A percentile compares a stretch with the other conserved stretches of the same genome.
Conservation (phyloP, 2,329 filamentous ascomycete species). For the Pyricularia pennisetigena region DNA sequence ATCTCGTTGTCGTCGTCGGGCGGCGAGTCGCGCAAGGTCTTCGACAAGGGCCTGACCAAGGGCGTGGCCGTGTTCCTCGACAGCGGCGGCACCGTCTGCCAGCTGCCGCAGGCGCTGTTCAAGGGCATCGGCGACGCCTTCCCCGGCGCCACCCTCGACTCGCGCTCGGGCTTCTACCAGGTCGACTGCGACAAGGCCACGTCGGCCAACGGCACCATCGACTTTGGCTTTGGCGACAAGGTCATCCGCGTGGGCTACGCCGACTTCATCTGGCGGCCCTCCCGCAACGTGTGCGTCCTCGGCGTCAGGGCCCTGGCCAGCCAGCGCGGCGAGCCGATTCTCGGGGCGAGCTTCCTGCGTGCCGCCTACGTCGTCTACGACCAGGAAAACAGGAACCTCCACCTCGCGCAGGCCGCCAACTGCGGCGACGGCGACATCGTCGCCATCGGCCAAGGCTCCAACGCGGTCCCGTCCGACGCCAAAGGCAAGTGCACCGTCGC, state of each 20-base stretch:
- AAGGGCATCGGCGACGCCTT: constrained; percentile 31
- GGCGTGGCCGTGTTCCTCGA: constrained; percentile 46
- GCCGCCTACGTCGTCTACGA: constrained; percentile 12
- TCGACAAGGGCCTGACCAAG: constrained; percentile 16
- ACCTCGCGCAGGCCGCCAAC: constrained; percentile 6
- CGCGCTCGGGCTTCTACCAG: constrained; percentile 26
- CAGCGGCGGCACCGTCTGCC: constrained; percentile 57
- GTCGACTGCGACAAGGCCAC: constrained; percentile 26
- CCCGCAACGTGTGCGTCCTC: constrained; percentile 10
- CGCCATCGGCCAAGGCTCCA: background rate
- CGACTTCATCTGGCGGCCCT: constrained; percentile 22
- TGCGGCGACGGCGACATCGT: background rate
- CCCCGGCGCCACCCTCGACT: constrained; percentile 30
- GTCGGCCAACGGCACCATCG: constrained; percentile 20
- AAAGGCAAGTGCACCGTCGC: constrained; percentile 1
- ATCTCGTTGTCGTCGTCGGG: constrained; percentile 13
- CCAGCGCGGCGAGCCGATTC: constrained; percentile 9
- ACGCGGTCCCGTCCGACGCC: constrained; percentile 1
- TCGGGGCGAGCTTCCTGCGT: constrained; percentile 18
- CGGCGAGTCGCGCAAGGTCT: constrained; percentile 20
- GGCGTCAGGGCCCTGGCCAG: constrained; percentile 10
- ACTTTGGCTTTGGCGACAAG: constrained; percentile 27
- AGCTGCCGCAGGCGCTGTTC: constrained; percentile 50
- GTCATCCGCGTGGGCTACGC: constrained; percentile 26
- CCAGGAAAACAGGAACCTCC: constrained; percentile 5